Conservation (phyloP, 768 basidiomycete species). For the Lactarius trivialis region DNA sequence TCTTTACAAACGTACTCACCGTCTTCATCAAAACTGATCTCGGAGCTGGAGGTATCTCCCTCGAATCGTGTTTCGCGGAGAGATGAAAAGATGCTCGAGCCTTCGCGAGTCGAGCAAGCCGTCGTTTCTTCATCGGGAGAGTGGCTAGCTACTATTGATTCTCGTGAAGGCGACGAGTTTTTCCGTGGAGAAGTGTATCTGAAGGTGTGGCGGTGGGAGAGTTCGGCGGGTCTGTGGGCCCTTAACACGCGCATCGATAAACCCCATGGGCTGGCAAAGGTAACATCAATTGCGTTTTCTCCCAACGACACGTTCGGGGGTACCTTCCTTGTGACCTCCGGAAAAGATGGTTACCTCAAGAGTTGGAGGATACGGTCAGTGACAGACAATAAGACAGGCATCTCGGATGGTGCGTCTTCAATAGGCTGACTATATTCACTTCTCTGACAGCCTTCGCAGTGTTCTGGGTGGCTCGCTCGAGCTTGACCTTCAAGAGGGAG, state of each 20-base stretch:
- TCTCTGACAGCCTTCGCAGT: conserved; percentile 32
- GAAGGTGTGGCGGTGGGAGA: conserved; percentile 89
- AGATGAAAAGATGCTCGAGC: conserved; percentile 71
- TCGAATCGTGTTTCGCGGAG: conserved; percentile 84
- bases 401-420: conserved; percentile 43
- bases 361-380: conserved; percentile 62
- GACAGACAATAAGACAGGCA: conserved; percentile 39
- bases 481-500: conserved; percentile 61
- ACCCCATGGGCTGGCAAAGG: conserved; percentile 64
- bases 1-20: conserved; percentile 91
- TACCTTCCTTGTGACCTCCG: conserved; percentile 61
- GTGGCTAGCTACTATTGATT: conserved; percentile 92
- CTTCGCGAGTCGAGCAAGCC: conserved; percentile 65
- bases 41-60: conserved; percentile 89
- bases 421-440: not conserved
- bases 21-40: conserved; percentile 56
- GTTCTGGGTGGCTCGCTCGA: conserved; percentile 77
- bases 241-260: conserved; percentile 87
- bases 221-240: conserved; percentile 51
- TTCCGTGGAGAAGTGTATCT: conserved; percentile 69
- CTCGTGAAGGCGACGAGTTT: conserved; percentile 56
- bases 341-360: conserved; percentile 70
- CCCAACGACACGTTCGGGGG: conserved; percentile 34
- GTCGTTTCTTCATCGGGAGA: conserved; percentile 61
- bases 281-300: conserved; percentile 67